Conservation (phyloP, 805 yeast genomes). For the Pichia nanzhaoensis region DNA sequence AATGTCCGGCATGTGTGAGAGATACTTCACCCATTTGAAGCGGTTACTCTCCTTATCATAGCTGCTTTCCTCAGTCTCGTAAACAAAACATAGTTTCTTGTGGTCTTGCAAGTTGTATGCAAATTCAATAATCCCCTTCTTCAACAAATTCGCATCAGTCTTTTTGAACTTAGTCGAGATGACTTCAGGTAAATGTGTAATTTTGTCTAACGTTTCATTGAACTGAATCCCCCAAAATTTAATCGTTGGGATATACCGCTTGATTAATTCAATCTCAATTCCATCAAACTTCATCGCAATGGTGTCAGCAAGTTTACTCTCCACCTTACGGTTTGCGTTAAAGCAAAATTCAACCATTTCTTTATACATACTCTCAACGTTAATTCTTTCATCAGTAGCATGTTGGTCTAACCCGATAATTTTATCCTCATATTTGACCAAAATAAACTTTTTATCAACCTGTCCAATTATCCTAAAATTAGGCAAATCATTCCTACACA, state of each 20-base stretch:
- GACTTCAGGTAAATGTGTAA: conserved; percentile 41
- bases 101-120: conserved; percentile 15
- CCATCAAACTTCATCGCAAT: conserved; percentile 21
- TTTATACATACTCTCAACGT: conserved; percentile 45
- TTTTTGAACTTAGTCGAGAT: conserved; percentile 22
- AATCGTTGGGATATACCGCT: conserved; percentile 26
- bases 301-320: conserved; percentile 7
- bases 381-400: conserved; percentile 74
- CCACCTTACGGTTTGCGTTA: neutral
- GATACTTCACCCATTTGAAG: conserved; percentile 7
- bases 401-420: conserved; percentile 64
- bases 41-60: neutral
- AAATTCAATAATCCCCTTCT: conserved; percentile 37
- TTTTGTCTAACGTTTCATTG: neutral
- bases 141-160: conserved; percentile 28
- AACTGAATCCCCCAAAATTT: conserved; percentile 39
- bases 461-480: conserved; percentile 42
- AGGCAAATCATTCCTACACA: conserved; percentile 18
- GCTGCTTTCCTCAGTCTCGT: neutral
- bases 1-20: conserved; percentile 42
- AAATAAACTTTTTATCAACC: conserved; percentile 57
- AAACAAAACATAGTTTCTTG: neutral
- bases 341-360: conserved; percentile 27
- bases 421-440: conserved; percentile 28
- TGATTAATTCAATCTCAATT: conserved; percentile 31